phyloP scores from a whole-genome alignment of 352 stramenopile genomes.

The Aphanomyces cochlioides region DNA sequence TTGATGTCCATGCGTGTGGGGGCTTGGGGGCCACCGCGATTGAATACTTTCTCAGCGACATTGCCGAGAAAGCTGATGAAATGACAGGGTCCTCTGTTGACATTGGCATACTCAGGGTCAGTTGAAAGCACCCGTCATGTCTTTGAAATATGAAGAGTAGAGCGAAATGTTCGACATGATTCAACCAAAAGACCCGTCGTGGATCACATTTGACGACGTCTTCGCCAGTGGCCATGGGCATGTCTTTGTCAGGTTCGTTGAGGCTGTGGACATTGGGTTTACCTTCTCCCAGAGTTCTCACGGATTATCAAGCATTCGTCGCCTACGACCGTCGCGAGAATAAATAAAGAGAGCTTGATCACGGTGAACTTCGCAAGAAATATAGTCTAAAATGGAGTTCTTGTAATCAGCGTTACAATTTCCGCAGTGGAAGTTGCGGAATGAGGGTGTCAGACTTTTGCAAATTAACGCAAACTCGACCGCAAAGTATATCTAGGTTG shows the following conservation, averaged over 20 bases:
- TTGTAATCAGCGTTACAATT: too few species aligned
- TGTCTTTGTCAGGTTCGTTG: constrained; percentile 21
- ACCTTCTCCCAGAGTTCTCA: constrained; percentile 4
- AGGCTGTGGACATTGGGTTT: not conserved
- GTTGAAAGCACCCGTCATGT: not conserved
- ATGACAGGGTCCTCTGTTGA: not conserved
- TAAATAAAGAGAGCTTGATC: constrained; percentile 14
- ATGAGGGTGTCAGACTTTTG: too few species aligned
- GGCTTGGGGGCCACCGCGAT: not conserved
- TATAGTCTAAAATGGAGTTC: too few species aligned
- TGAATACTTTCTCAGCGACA: constrained; percentile 24
- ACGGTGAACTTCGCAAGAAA: too few species aligned
- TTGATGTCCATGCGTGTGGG: constrained; percentile 11
- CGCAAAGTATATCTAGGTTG: too few species aligned
- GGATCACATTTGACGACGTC: constrained; percentile 17
- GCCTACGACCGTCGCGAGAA: constrained; percentile 15
- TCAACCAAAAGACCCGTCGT: constrained; percentile 16
- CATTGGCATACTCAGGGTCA: constrained; percentile 2
- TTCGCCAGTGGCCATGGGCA: constrained; percentile 9
- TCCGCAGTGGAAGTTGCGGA: too few species aligned
- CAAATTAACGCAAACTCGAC: too few species aligned
- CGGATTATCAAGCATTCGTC: constrained; percentile 24
- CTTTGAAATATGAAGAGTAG: not conserved
- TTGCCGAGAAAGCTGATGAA: not conserved
- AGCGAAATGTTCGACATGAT: constrained; percentile 31